Evolutionary conservation across 495 filamentous ascomycete species (phyloP), one percentile per base, ranked within the genome.

Genomic region (Recurvomyces mirabilis): DNA sequence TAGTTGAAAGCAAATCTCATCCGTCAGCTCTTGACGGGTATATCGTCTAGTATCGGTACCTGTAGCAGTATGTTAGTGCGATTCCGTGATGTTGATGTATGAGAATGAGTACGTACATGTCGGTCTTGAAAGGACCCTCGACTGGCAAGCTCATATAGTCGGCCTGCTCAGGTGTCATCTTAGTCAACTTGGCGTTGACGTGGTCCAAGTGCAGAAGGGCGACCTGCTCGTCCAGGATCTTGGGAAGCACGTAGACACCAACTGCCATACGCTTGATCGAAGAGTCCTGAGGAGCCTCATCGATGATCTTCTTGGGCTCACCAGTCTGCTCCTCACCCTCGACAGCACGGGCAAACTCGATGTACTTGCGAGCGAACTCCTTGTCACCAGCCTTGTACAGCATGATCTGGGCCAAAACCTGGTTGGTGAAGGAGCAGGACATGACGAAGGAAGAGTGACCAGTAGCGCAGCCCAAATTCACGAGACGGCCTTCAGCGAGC

Each of bases 351-450:
- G 84, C 87, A 68, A 94, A 98, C 68, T 95, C 91, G 59, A 84
- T 72, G 68, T 96, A 95, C 74, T 94, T 94, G 65, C 79, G 68
- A 65, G 82, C 76, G 65, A 96, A 98, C 40, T 68, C 81, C 59
- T 72, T 74, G 58, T 98, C 89, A 63, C 81, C 74, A 56, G 79
- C 79, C 79, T 96, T 96, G 82, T 69, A 98, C 52, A 98, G 74
- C 73, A 94, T 83, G 69, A 98, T 98, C 72, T 98, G 91, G 21
- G 91, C 91, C 62, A 98, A 85, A 53, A 95, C 91, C 77, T 98
- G 91, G 79, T 98, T 98, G 73, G 89, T 94, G 82, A 98, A 98
- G 50, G 88, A 95, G 84, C 91, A 98, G 53, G 86, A 93, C 91
- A 98, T 95, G 77, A 98, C 91, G 72, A 98, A 98, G 37, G 89